Percentiles rank a stretch among this genome's conserved stretches.
phyloP scores from a whole-genome alignment of 352 stramenopile genomes.

The Pythium brassicae region DNA sequence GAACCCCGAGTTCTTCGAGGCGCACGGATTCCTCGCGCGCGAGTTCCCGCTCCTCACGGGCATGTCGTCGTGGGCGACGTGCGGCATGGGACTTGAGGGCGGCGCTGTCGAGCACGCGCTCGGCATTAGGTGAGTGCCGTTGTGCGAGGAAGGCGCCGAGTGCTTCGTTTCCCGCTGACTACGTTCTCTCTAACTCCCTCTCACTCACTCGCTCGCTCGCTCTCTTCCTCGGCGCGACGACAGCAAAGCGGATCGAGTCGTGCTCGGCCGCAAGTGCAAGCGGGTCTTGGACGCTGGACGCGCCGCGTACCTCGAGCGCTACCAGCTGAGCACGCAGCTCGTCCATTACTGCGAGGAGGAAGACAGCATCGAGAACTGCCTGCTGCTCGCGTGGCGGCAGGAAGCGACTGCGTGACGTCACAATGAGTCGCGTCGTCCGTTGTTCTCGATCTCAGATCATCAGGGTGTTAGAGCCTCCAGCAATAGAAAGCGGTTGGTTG shows the following conservation, averaged over 20 bases:
- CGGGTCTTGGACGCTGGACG: slow-evolving; percentile 69
- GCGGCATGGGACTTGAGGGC: slow-evolving; percentile 60
- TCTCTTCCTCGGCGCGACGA: not conserved
- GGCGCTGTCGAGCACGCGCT: slow-evolving; percentile 66
- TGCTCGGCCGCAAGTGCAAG: slow-evolving; percentile 71
- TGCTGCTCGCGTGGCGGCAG: slow-evolving; percentile 62
- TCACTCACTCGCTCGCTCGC: not conserved
- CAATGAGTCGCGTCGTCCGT: too few species aligned
- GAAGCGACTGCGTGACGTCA: too few species aligned
- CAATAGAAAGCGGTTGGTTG: too few species aligned
- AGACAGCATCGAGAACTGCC: slow-evolving; percentile 80
- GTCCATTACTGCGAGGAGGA: slow-evolving; percentile 74
- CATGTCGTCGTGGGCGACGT: slow-evolving; percentile 81
- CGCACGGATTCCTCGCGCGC: slow-evolving; percentile 42
- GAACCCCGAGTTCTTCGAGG: slow-evolving; percentile 51
- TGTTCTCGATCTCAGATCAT: too few species aligned
- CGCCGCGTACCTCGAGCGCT: slow-evolving; percentile 43
- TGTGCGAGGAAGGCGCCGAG: not conserved
- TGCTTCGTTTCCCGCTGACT: too few species aligned
- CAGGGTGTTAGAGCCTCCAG: too few species aligned
- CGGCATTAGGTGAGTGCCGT: slow-evolving; percentile 43
- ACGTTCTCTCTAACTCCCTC: too few species aligned
- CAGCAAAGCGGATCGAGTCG: slow-evolving; percentile 54
- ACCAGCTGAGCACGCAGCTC: slow-evolving; percentile 55
- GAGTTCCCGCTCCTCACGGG: slow-evolving; percentile 62